Evolutionary conservation across 2,329 filamentous ascomycete genomes (phyloP), one percentile per base, ranked within the genome.

Genomic region (Geoglossum cookeanum): DNA sequence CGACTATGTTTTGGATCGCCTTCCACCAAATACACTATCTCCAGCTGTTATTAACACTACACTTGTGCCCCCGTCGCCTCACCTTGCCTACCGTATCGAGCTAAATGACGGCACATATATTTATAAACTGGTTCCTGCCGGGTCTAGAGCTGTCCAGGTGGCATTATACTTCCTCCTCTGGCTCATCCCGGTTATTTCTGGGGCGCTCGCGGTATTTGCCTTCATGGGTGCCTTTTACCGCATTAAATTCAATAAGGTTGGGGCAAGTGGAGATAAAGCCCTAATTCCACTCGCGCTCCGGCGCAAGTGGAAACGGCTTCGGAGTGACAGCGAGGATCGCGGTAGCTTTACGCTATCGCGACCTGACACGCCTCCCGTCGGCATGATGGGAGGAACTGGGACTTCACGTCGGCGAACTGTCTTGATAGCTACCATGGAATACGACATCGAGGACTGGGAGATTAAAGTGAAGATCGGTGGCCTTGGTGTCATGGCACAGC

Each of bases 381-480:
- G 17, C 4, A 27, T 11, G 4, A 27, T 11, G 22, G 49, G 17
- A 8, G 22, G 4, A 6, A 7, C 4, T 4, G 6, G n/a, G 13
- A 5, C 4, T 1, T 7, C 27, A 37, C 30, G 62, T 37, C 60
- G 71, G 49, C 71, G 78, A n/a, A 83, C 75, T 35, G 77, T 83
- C 1, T 72, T 85, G 27, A 82, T 85, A 56, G 81, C 80, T 11
- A 84, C 81, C 5, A 83, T 85, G 78, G 81, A 85, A 66, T 85
- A 85, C 67, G 80, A 84, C 60, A 84, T 85, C 59, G 78, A 81
- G 57, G 81, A 85, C 64, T 84, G 81, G 78, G 74, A 69, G 3
- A 81, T 85, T 68, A 84, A 83, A 67, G 80, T 85, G 68, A 85
- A 85, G 68, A 85, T 85, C 52, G 81, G 81, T 59, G 81, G 81